Evolutionary conservation across 2,329 filamentous ascomycete genomes (phyloP).

Genomic region (Penicillium sp.): DNA sequence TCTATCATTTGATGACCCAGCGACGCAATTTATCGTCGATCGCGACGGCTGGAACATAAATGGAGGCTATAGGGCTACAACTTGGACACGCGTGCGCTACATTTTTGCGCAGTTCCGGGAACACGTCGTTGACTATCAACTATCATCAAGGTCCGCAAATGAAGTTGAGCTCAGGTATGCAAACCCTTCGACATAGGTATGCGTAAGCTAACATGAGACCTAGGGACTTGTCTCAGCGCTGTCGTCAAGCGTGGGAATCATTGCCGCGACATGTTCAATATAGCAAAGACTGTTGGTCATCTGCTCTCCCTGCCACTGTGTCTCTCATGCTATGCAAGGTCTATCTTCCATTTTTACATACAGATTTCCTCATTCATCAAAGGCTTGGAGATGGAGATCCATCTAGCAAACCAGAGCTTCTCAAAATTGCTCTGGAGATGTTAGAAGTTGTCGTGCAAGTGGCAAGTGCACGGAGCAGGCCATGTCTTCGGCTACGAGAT

Average conservation of each 20-base stretch:
- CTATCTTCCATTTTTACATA: constrained; percentile 18
- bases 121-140: constrained; percentile 16
- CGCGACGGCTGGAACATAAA: constrained; percentile 18
- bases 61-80: constrained; percentile 9
- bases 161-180: constrained; percentile 11
- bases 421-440: constrained; percentile 16
- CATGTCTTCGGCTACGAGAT: constrained; percentile 7
- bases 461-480: constrained; percentile 9
- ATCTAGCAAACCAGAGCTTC: constrained; percentile 8
- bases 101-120: constrained; percentile 17
- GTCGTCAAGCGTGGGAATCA: constrained; percentile 11
- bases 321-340: constrained; percentile 18
- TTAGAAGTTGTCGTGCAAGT: constrained; percentile 17
- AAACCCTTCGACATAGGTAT: background rate
- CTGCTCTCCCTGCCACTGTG: constrained; percentile 1
- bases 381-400: constrained; percentile 6
- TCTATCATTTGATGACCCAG: background rate
- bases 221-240: constrained; percentile 15
- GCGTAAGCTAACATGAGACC: background rate
- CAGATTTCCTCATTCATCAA: constrained; percentile 16
- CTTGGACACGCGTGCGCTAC: constrained; percentile 17
- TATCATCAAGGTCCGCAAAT: constrained; percentile 9
- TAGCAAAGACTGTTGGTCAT: constrained; percentile 12
- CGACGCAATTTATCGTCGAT: constrained; percentile 3
- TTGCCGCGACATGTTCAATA: constrained; percentile 13